Base-by-base conservation (phyloP, 177 flowering plant genomes). In the Vitis hybrid region DNA sequence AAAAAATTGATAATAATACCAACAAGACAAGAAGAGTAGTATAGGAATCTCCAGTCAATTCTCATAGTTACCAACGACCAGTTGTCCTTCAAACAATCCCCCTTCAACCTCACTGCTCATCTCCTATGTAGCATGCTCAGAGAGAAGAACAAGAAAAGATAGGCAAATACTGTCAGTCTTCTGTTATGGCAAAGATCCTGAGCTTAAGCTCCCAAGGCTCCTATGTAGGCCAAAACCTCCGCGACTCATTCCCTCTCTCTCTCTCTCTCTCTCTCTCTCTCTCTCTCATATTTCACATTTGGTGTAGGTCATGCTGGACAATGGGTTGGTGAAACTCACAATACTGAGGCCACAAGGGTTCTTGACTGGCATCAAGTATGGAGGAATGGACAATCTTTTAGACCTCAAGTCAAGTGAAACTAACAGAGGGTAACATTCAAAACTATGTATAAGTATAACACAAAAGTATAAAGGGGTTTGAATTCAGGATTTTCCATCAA, bases 381-480 rank as follows among this genome's bases (percentile, higher is more conserved):
- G 82, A 70, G 88, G 91, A 24, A 69, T 86, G 58, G 84, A 83
- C 67, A 83, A 86, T 59, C 62, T 88, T 9, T 61, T 87, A 53
- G 83, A 86, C 53, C 18, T 63, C 21, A 67, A 81, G 32, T 70
- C 74, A 17, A 67, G 51, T 56, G 77, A 80, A 77, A 63, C 78
- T 24, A 69, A 32, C 58, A 73, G 89, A 79, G 86, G 84, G 87
- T 83, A 80, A 54, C 11, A 27, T 41, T 41, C 46, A 41, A 41
- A 41, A 41, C 46, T 41, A 8, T 41, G 46, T 41, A n/a, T n/a
- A n/a, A n/a, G n/a, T n/a, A 27, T 27, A 3, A 27, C 30, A 27
- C 30, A 27, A 27, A 27, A 27, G 30, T 27, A 27, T 27, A 27
- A 27, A 27, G 30, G 30, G 30, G 30, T 27, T 27, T 27, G 30